Conservation (phyloP, 371 early-diverging fungal genomes). For the Blastocladiella emersonii region DNA sequence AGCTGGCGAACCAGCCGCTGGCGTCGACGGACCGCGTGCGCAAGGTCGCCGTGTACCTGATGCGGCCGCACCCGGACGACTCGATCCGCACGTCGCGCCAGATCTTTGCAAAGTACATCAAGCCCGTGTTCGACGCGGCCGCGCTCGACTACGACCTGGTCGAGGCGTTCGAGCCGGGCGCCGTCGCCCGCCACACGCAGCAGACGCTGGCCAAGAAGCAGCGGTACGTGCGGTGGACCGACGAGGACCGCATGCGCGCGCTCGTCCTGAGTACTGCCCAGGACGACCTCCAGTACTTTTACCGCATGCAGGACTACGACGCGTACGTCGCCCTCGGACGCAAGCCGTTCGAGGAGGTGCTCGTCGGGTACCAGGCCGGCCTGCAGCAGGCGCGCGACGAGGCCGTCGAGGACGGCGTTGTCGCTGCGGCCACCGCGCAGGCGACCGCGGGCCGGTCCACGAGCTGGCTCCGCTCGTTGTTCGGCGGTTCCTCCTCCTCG, state of each 20-base stretch:
- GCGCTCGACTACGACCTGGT: conserved; percentile 4
- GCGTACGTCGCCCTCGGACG: conserved; percentile 4
- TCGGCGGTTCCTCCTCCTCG: not conserved
- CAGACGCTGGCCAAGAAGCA: conserved; percentile 9
- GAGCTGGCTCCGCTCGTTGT: not conserved
- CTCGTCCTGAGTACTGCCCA: conserved; percentile 13
- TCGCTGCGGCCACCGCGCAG: not conserved
- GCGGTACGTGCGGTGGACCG: conserved; percentile 9
- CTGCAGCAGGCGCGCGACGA: conserved; percentile 9
- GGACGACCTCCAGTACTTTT: not conserved
- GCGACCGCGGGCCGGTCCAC: not conserved
- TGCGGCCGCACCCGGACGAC: not conserved
- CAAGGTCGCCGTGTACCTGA: not conserved
- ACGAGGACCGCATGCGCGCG: conserved; percentile 8
- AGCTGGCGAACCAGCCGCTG: not conserved
- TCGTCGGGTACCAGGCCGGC: conserved; percentile 2
- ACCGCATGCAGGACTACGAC: conserved; percentile 1
- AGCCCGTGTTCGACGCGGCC: conserved; percentile 4
- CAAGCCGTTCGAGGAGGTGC: conserved; percentile 14
- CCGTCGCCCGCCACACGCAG: not conserved
- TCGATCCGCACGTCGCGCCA: not conserved
- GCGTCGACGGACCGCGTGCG: not conserved
- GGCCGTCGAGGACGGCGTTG: not conserved
- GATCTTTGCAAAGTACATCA: conserved; percentile 1
- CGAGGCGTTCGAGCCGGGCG: not conserved